These are phyloP conservation scores for Leccinum pachyderme DNA, from an alignment of 1,284 basidiomycete species.

Conservation along the genomic window DNA sequence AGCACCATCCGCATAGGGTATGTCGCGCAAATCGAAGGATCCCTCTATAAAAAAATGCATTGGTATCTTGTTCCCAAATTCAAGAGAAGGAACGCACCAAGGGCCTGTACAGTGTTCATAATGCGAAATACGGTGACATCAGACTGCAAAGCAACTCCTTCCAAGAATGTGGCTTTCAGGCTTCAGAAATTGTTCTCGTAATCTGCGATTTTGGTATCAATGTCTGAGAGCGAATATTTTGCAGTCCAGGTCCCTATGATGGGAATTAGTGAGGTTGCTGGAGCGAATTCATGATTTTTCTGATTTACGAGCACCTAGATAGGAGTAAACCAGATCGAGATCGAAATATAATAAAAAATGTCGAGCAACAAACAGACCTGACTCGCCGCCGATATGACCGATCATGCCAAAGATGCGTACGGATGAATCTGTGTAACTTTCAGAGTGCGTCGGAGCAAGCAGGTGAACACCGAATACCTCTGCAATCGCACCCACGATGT, in stretches of 20 bases:
- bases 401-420: slow-evolving; percentile 22
- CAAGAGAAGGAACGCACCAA: slow-evolving; percentile 2
- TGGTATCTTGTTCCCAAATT: neutral
- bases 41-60: slow-evolving; percentile 8
- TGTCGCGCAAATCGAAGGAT: slow-evolving; percentile 16
- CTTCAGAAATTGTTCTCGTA: slow-evolving; percentile 22
- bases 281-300: slow-evolving; percentile 16
- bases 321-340: neutral
- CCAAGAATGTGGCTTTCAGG: slow-evolving; percentile 18
- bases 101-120: slow-evolving; percentile 19
- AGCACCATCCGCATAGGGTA: slow-evolving; percentile 22
- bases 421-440: slow-evolving; percentile 16
- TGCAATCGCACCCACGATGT: slow-evolving; percentile 9
- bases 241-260: slow-evolving; percentile 14
- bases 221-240: slow-evolving; percentile 20
- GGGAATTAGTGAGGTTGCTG: slow-evolving; percentile 9
- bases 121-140: slow-evolving; percentile 20
- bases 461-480: slow-evolving; percentile 7
- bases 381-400: slow-evolving; percentile 23
- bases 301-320: slow-evolving; percentile 21
- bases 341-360: neutral
- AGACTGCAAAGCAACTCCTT: slow-evolving; percentile 14
- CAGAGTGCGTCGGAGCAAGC: neutral
- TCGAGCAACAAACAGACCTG: slow-evolving; percentile 5
- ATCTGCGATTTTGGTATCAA: slow-evolving; percentile 15